Evolutionary conservation across 495 filamentous ascomycete genomes (phyloP), one percentile per base, ranked within the genome.

Genomic region (Staphylotrichum tortipilum): DNA sequence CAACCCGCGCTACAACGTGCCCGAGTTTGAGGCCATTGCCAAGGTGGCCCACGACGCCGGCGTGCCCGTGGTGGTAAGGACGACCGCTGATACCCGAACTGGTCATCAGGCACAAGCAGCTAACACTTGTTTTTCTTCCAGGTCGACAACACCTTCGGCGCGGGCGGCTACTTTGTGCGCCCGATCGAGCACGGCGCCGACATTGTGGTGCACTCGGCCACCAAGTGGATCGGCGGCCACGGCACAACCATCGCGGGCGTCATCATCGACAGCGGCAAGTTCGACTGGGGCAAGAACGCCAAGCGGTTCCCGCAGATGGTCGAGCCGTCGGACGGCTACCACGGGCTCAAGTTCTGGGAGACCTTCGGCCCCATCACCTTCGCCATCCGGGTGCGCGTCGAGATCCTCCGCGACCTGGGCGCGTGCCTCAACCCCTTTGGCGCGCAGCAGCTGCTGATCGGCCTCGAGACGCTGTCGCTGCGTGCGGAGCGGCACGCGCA

Each of bases 201-300:
- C 59, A 95, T 98, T 49, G 79, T 98, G 38, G 88, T 97, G 9
- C 89, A 96, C 73, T 89, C 84, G 28, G 91, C 92, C 10, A 98
- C 92, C 17, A 98, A 98, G 68, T 98, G 92, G 92, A 97, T 98
- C 44, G 92, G 92, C 33, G 92, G 92, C 29, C 92, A 98, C 66
- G 92, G 92, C 36, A 97, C 94, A 24, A 97, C 94, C 7, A 88
- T 98, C 55, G 92, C 78, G 23, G 92, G 94, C 35, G 78, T 96
- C 17, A 77, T 98, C 12, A 71, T 98, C 40, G 92, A 98, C 71
- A 82, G 84, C 47, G 92, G 92, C 47, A 94, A 90, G 59, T 98
- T 98, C 66, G 85, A 96, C 75, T 98, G 92, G 92, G 89, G 89
- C 47, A 85, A 85, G 71, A 67, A 95, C 59, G 88, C 73, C 24